Evolutionary conservation across 345 rosid species (phyloP), one percentile per base, ranked within the genome.

Genomic region (Aquilaria malaccensis): DNA sequence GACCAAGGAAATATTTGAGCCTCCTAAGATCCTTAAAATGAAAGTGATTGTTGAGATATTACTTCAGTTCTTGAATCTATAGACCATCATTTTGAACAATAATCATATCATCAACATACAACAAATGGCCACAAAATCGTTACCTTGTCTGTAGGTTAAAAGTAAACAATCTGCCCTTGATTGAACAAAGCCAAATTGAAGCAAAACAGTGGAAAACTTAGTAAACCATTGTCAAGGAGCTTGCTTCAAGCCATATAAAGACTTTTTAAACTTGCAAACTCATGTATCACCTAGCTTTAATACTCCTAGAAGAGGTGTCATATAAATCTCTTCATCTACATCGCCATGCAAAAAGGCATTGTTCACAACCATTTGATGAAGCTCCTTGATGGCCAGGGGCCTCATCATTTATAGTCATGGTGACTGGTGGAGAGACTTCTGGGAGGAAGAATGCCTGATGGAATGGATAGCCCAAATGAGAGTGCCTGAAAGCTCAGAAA

Each of bases 91-190:
- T 37, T 6, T 61, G 47, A 2, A 13, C 50, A 5, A 65, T 3
- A 2, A 71, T 9, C 10, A 71, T 3, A 13, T 65, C 62, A 50
- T 71, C 63, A 4, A 65, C 45, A 41, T 60, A 65, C 11, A 65
- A 2, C 2, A 71, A n/a, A 55, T 10, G 0, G 12, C 51, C 7
- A 55, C 1, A 13, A 55, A 65, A 0, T 6, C 7, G 13, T 11
- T 30, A 4, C 52, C 6, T 2, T 13, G 2, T 6, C 7, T 1
- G 6, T 10, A n/a, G 11, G 58, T 53, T 13, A 67, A 59, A 2
- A 68, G 22, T 11, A 50, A 68, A 33, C 46, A 10, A 15, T 46
- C 37, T 1, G 11, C 31, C 0, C 9, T 4, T 1, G 62, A 59
- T n/a, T 59, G 52, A 2, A 13, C 3, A 14, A 45, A 45, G 1